Evolutionary conservation across 495 filamentous ascomycete genomes (phyloP).

Genomic region (Xylaria venustula): DNA sequence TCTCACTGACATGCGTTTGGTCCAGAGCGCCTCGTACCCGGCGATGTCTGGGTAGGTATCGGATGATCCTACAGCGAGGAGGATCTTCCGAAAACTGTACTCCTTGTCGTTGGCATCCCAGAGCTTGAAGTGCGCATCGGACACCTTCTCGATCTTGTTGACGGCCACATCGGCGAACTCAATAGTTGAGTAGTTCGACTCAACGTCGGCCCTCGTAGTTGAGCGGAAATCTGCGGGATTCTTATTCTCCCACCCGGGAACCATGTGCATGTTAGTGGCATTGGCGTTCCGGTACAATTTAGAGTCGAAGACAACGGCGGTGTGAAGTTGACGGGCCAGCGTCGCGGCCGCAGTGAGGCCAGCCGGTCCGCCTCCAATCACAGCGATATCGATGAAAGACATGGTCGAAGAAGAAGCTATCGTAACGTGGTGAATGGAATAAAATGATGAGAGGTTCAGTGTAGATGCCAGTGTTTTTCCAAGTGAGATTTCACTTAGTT

Average conservation of each 20-base stretch:
- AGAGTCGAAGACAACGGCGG: constrained; percentile 48
- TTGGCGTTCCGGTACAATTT: constrained; percentile 46
- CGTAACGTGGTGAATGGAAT: too few species aligned
- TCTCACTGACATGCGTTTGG: too few species aligned
- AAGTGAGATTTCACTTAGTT: too few species aligned
- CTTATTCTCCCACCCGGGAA: constrained; percentile 43
- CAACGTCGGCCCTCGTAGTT: constrained; percentile 27
- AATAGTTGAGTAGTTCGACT: constrained; percentile 37
- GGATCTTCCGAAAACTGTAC: too few species aligned
- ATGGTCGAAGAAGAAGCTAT: too few species aligned
- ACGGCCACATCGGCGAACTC: constrained; percentile 36
- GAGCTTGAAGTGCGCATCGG: constrained; percentile 25
- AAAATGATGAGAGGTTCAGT: too few species aligned
- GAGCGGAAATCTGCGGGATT: constrained; percentile 35
- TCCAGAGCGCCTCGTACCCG: too few species aligned
- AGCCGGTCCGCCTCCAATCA: constrained; percentile 56
- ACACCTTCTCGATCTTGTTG: constrained; percentile 21
- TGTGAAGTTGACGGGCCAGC: constrained; percentile 46
- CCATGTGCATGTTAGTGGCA: constrained; percentile 44
- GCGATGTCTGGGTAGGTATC: too few species aligned
- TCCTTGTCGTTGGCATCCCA: too few species aligned
- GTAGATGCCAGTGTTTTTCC: too few species aligned
- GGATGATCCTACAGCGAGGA: too few species aligned
- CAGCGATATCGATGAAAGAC: constrained; percentile 40
- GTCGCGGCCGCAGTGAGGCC: constrained; percentile 46